A percentile compares a stretch with the other conserved stretches of the same genome.
phyloP scores from a whole-genome alignment of 371 early-diverging fungal genomes.

The Mortierella polycephala region DNA sequence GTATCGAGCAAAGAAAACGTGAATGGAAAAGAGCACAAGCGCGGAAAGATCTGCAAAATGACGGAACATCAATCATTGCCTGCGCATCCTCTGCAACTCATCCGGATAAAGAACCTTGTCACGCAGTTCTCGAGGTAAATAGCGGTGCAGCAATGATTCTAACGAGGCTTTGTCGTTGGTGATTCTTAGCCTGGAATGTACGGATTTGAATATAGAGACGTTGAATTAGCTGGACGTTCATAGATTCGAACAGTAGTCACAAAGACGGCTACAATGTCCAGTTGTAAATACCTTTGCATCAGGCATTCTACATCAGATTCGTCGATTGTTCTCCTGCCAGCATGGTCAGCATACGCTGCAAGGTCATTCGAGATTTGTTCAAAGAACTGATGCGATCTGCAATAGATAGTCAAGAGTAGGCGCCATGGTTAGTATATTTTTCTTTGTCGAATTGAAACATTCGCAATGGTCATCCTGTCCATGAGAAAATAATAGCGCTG shows the following conservation, averaged over 20 bases:
- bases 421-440: background rate
- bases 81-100: slow-evolving; percentile 28
- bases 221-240: background rate
- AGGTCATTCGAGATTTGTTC: slow-evolving; percentile 47
- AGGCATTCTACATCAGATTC: slow-evolving; percentile 45
- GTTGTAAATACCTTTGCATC: slow-evolving; percentile 44
- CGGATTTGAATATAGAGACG: background rate
- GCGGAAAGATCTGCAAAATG: background rate
- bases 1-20: background rate
- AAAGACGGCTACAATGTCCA: background rate
- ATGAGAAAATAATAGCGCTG: background rate
- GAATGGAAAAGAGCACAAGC: background rate
- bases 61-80: slow-evolving; percentile 13
- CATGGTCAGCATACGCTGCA: slow-evolving; percentile 51
- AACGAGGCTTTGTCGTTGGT: slow-evolving; percentile 37
- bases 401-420: background rate
- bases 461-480: too few relatives aligned
- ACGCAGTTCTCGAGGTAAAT: slow-evolving; percentile 45
- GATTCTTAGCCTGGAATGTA: slow-evolving; percentile 24
- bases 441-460: background rate
- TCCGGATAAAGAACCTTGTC: slow-evolving; percentile 49
- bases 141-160: slow-evolving; percentile 47
- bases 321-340: slow-evolving; percentile 47
- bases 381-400: slow-evolving; percentile 47
- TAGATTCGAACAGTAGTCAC: too few relatives aligned